Evolutionary conservation across 2,329 filamentous ascomycete genomes (phyloP).

Genomic region (Aspergillus fructus): DNA sequence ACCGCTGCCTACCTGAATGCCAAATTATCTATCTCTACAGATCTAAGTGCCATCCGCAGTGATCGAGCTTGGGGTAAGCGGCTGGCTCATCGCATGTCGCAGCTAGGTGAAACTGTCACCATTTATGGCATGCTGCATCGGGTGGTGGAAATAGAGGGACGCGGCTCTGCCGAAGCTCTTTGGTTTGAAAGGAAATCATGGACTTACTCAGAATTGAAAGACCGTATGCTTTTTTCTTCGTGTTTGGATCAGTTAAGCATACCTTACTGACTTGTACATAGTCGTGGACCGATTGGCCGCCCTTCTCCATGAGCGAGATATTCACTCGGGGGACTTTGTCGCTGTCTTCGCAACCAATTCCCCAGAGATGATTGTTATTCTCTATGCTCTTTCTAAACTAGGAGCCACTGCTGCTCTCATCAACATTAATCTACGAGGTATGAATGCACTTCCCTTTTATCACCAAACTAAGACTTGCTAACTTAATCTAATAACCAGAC

Average conservation of each 20-base stretch:
- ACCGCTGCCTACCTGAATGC: slow-evolving; percentile 46
- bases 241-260: background rate
- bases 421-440: slow-evolving; percentile 50
- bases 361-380: slow-evolving; percentile 48
- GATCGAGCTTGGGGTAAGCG: slow-evolving; percentile 36
- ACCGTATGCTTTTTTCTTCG: slow-evolving; percentile 29
- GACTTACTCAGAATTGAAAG: slow-evolving; percentile 48
- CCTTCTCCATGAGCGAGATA: slow-evolving; percentile 37
- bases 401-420: slow-evolving; percentile 48
- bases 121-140: slow-evolving; percentile 46
- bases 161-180: slow-evolving; percentile 41
- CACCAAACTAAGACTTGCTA: background rate
- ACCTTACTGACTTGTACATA: slow-evolving; percentile 19
- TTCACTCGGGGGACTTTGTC: slow-evolving; percentile 43
- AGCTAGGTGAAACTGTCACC: slow-evolving; percentile 40
- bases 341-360: slow-evolving; percentile 51
- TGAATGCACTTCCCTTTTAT: background rate
- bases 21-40: slow-evolving; percentile 41
- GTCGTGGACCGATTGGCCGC: slow-evolving; percentile 48
- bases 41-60: slow-evolving; percentile 36
- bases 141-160: slow-evolving; percentile 40
- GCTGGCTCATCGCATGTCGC: slow-evolving; percentile 35
- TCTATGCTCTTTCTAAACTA: slow-evolving; percentile 48
- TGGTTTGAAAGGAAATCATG: slow-evolving; percentile 52
- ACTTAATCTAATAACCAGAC: slow-evolving; percentile 25